Percentiles rank a stretch among this genome's conserved stretches.
These are phyloP conservation scores for Plasmodium inui DNA, from an alignment of 169 alveolate genomes.

Conservation along the genomic window DNA sequence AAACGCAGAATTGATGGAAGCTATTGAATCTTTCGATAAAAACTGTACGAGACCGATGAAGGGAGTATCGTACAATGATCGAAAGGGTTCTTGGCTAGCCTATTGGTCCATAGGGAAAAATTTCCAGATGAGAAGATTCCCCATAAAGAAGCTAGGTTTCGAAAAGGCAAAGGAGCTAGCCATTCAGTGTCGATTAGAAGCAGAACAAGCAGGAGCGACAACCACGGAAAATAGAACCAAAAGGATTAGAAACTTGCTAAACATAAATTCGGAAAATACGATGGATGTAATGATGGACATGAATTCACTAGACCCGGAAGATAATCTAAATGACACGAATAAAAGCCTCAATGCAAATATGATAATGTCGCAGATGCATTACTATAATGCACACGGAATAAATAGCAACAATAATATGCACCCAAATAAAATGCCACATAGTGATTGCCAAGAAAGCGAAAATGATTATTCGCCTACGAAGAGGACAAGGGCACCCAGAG, in stretches of 20 bases:
- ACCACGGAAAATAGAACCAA: slow-evolving; percentile 71
- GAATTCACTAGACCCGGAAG: slow-evolving; percentile 40
- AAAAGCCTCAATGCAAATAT: slow-evolving; percentile 23
- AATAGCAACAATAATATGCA: background rate
- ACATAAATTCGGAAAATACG: slow-evolving; percentile 19
- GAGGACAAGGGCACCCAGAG: slow-evolving; percentile 70
- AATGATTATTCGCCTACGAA: slow-evolving; percentile 70
- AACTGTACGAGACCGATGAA: slow-evolving; percentile 76
- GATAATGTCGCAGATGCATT: slow-evolving; percentile 34
- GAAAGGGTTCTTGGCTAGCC: slow-evolving; percentile 74
- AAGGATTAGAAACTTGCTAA: slow-evolving; percentile 29
- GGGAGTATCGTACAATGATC: slow-evolving; percentile 69
- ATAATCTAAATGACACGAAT: background rate
- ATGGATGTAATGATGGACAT: slow-evolving; percentile 35
- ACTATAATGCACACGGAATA: background rate
- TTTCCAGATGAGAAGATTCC: slow-evolving; percentile 71
- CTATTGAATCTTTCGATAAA: slow-evolving; percentile 52
- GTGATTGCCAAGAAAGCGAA: slow-evolving; percentile 71
- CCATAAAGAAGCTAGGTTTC: slow-evolving; percentile 65
- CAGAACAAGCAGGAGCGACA: slow-evolving; percentile 75
- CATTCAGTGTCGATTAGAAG: slow-evolving; percentile 74
- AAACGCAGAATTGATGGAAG: slow-evolving; percentile 45
- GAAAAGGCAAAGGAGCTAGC: slow-evolving; percentile 75
- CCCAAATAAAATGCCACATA: slow-evolving; percentile 18
- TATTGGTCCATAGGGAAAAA: slow-evolving; percentile 74